These are phyloP conservation scores for Candida boleticola DNA, from an alignment of 805 yeast genomes.

Conservation along the genomic window DNA sequence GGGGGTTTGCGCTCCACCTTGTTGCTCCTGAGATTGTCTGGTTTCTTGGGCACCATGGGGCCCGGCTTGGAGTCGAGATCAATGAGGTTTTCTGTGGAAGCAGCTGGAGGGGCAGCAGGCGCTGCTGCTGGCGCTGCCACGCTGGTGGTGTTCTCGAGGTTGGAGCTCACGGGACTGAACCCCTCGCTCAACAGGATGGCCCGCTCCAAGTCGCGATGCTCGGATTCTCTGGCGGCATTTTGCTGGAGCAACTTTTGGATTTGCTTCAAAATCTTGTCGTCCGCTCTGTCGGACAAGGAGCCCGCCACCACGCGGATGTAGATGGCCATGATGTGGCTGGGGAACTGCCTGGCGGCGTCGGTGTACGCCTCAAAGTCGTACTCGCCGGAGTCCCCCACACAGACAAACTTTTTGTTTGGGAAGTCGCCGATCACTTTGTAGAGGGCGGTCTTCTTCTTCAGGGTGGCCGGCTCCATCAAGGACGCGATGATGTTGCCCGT, in stretches of 20 bases:
- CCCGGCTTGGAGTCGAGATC: constrained; percentile 19
- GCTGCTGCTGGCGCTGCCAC: constrained; percentile 27
- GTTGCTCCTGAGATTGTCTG: constrained; percentile 36
- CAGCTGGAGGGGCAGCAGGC: not conserved
- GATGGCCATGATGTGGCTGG: constrained; percentile 67
- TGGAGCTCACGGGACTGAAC: not conserved
- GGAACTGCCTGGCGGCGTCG: constrained; percentile 60
- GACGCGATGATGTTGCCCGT: constrained; percentile 78
- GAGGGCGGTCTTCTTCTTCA: constrained; percentile 70
- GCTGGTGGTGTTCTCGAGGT: constrained; percentile 20
- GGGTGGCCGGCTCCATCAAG: constrained; percentile 82
- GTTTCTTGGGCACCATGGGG: constrained; percentile 52
- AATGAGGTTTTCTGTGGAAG: not conserved
- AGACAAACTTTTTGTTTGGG: constrained; percentile 70
- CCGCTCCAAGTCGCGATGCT: constrained; percentile 13
- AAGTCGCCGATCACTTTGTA: constrained; percentile 66
- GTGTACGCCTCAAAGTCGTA: constrained; percentile 90
- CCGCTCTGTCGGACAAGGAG: constrained; percentile 60
- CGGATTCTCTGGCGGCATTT: not conserved
- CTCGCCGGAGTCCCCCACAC: constrained; percentile 96
- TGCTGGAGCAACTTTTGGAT: constrained; percentile 16
- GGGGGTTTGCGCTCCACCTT: constrained; percentile 29
- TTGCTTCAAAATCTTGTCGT: constrained; percentile 26
- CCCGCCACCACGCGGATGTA: constrained; percentile 75
- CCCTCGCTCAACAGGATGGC: constrained; percentile 9